Evolutionary conservation across 495 filamentous ascomycete genomes (phyloP).

Genomic region (Aspergillus kassunensis): DNA sequence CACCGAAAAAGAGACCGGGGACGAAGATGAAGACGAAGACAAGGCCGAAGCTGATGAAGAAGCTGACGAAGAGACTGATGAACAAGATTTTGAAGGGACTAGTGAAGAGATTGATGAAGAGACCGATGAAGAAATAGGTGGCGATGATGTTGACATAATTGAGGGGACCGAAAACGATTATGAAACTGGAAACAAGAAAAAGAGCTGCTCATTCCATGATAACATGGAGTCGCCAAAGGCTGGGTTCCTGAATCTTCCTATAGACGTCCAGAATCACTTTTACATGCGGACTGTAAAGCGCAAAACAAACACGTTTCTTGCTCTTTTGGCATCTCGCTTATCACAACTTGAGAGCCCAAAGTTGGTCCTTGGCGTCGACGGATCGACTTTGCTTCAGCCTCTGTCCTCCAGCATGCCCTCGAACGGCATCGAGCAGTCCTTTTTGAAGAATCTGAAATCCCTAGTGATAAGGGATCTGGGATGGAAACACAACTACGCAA

Average conservation of each 20-base stretch:
- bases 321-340: neutral
- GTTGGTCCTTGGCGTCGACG: neutral
- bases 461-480: neutral
- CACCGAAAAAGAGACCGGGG: too few relatives aligned
- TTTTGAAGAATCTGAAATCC: neutral
- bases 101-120: too few relatives aligned
- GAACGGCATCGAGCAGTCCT: neutral
- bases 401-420: neutral
- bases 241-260: neutral
- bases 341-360: neutral
- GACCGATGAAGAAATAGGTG: too few relatives aligned
- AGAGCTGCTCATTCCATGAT: too few relatives aligned
- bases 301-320: neutral
- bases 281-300: neutral
- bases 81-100: too few relatives aligned
- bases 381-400: too few relatives aligned
- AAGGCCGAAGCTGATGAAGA: too few relatives aligned
- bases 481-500: neutral
- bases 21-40: too few relatives aligned
- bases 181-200: too few relatives aligned
- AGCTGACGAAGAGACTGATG: too few relatives aligned
- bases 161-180: too few relatives aligned
- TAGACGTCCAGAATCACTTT: neutral
- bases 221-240: neutral
- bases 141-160: too few relatives aligned